Base-by-base conservation (phyloP, 2,329 filamentous ascomycete species). In the Epichloe elymi region DNA sequence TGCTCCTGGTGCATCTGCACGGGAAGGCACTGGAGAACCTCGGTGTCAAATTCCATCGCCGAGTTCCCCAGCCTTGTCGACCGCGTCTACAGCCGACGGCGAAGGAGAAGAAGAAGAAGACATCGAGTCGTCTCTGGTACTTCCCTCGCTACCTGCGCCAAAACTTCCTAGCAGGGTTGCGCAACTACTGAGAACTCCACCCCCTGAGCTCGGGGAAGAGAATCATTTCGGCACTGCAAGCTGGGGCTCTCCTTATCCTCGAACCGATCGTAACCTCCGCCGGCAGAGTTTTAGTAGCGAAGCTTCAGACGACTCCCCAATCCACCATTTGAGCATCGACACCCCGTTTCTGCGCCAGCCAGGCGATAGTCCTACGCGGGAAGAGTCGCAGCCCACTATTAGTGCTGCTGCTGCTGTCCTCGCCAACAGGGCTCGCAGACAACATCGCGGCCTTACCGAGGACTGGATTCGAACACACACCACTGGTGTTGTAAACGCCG, bases 231-330 rank as follows among this genome's bases (percentile, higher is more conserved):
- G 75, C 54, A 93, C 88, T 45, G 85, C 88, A 46, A 90, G 85
- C 65, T 95, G 90, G 89, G 90, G 90, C 51, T 95, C 89, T 50
- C 90, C 90, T 20, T 95, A 95, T 69, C 83, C 86, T 51, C 76
- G 76, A 55, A 77, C 83, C 39, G 84, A 78, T 52, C 66, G 65
- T 58, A 67, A 74, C 54, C 69, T 75, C 50, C 74, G 73, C 49
- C 68, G 68, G 50, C 67, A 71, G 55, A 80, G 77, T 58, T 71
- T 73, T 56, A 76, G 76, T 62, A 83, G 79, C 65, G 79, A 75
- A 59, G 68, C 68, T 52, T 82, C 78, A 3, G 78, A 80, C 59
- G 78, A 79, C 55, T 78, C 74, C 43, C 79, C 75, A 0, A 73
- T 83, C 55, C 79, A 82, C 56, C 76, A 77, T 51, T 70, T 84